Base-by-base conservation (phyloP, 345 rosid genomes). In the Ceriops decandra region DNA sequence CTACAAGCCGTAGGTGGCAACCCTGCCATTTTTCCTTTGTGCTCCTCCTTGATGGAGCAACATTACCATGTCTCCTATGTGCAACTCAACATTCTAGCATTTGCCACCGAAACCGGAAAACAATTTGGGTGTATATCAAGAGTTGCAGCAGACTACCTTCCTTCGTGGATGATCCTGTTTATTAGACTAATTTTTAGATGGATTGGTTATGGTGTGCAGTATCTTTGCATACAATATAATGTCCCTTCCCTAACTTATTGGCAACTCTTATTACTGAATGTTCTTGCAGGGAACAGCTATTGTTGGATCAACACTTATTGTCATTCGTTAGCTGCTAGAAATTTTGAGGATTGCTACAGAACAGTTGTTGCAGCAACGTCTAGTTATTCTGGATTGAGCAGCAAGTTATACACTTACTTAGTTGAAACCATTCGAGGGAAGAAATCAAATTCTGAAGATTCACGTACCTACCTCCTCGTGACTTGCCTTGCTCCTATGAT, bases 251-350 rank as follows among this genome's bases (percentile, higher is more conserved):
- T 72, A 28, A 30, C 64, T 33, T 72, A 64, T 46, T 72, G 65
- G 52, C 75, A 72, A 26, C 59, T 52, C 6, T 32, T 72, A 13
- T 49, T 72, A 22, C 75, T 64, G 17, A 57, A 46, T 58, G 33
- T 9, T 46, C 57, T 64, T 56, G 64, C 64, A 64, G 75, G 69
- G 22, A 57, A 72, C 17, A 69, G 78, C 57, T 46, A 35, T 22
- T 74, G 78, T 17, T 74, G 78, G 74, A 58, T 74, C 52, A 63
- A 57, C 38, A 74, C 73, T 26, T 69, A 63, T 4, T 64, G 69
- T 31, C 60, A 64, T 28, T 26, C 36, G 13, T 64, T 74, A 59
- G 73, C 73, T 21, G 58, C 65, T 13, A 64, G 69, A 47, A 74
- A 74, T n/a, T 74, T 74, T 59, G 64, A 10, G 32, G 33, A 36